Evolutionary conservation across 2,329 filamentous ascomycete genomes (phyloP), one percentile per base, ranked within the genome.

Genomic region (Microdochium nivale): DNA sequence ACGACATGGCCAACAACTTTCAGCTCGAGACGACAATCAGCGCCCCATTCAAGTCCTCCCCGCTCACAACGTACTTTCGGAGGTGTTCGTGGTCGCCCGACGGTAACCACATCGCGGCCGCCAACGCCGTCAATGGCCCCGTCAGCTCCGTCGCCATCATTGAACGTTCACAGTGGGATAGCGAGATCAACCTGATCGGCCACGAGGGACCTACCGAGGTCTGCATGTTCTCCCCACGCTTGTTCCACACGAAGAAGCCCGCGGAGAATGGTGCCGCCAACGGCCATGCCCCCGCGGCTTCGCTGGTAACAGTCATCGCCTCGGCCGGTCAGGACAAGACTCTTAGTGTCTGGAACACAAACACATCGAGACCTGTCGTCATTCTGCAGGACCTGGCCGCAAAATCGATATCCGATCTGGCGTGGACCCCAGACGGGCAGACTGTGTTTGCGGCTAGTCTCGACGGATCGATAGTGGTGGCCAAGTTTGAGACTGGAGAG

Each of bases 71-170:
- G 1, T 99, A 99, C 68, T 99, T 99, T 66, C 83, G 94, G 54
- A 79, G 94, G 56, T 97, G 91, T 66, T 97, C 92, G 1, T 99
- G 94, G 94, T 96, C 90, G 2, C 95, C 94, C 0, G 94, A 99
- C 66, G 94, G 94, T 8, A 91, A 92, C 62, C 92, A 97, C 61
- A 97, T 99, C 55, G 94, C 94, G 3, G 94, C 94, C 3, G 90
- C 94, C 7, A 99, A 99, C 66, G 91, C 94, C 0, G 91, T 96
- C 21, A 99, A 99, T 64, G 94, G 94, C 0, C 95, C 94, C 1
- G 94, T 99, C 24, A 96, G 90, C 71, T 96, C 92, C 0, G 92
- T 97, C 30, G 92, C 94, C 3, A 97, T 99, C 53, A 90, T 99
- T 52, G 90, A 94, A 64, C 86, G 94, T 59, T 87, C 88, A 19